phyloP scores from a whole-genome alignment of 164 flowering plant species.

The Vitis amurensis region DNA sequence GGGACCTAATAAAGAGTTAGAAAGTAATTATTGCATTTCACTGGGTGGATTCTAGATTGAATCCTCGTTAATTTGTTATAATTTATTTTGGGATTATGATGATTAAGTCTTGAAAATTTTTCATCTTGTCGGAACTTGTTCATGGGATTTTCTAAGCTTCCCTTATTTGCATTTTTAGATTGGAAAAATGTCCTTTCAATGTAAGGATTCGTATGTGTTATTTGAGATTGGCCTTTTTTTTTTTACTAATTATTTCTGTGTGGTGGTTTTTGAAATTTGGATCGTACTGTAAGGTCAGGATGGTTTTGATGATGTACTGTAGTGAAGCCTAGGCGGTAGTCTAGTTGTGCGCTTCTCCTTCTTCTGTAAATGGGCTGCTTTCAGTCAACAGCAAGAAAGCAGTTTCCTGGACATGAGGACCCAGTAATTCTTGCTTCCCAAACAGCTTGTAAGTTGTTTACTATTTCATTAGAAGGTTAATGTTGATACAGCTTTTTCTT shows the following conservation, averaged over 20 bases:
- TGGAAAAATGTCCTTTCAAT: no score
- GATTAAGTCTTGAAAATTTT: no score
- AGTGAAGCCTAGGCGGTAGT: conserved; percentile 39
- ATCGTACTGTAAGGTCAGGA: conserved; percentile 44
- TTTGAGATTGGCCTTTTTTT: no score
- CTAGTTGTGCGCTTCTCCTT: conserved; percentile 16
- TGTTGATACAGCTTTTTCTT: not conserved
- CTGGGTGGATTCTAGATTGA: no score
- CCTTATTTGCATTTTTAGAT: no score
- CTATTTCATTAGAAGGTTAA: not conserved
- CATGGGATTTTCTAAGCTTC: no score
- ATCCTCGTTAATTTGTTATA: no score
- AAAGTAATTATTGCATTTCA: no score
- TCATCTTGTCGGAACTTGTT: no score
- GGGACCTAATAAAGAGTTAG: no score
- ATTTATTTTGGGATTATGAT: no score
- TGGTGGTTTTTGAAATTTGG: conserved; percentile 20
- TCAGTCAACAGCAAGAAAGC: conserved; percentile 54
- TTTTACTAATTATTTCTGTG: conserved; percentile 9
- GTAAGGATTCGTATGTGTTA: no score
- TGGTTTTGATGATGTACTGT: conserved; percentile 42
- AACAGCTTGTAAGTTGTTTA: conserved; percentile 87
- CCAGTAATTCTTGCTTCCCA: conserved; percentile 81
- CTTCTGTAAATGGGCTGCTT: conserved; percentile 81
- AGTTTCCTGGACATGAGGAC: conserved; percentile 75